phyloP scores from a whole-genome alignment of 2,329 filamentous ascomycete species.

The Mycogone perniciosa region DNA sequence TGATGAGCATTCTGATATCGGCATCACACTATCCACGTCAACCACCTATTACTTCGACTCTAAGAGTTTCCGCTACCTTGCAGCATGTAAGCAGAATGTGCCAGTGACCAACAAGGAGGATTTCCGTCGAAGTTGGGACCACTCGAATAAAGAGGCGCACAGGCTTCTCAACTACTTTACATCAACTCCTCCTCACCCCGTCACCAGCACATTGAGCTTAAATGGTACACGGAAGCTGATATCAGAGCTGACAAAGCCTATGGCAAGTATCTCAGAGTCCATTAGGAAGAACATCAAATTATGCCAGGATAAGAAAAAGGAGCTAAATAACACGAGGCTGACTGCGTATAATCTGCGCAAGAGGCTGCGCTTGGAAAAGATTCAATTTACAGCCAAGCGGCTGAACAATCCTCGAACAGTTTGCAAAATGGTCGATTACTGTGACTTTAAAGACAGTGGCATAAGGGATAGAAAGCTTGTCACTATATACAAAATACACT shows the following conservation, averaged over 20 bases:
- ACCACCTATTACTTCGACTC: conserved; percentile 9
- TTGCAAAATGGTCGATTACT: conserved; percentile 12
- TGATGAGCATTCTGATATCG: background rate
- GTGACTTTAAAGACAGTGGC: conserved; percentile 8
- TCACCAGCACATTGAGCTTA: conserved; percentile 16
- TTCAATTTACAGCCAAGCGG: background rate
- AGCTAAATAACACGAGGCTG: background rate
- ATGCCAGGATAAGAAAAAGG: background rate
- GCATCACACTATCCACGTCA: background rate
- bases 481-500: conserved; percentile 13
- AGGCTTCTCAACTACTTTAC: conserved; percentile 10
- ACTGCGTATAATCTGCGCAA: background rate
- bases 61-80: conserved; percentile 9
- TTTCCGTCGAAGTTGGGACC: conserved; percentile 15
- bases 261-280: conserved; percentile 12
- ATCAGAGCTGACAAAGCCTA: conserved; percentile 12
- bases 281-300: conserved; percentile 13
- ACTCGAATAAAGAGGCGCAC: conserved; percentile 11
- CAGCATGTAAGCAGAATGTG: conserved; percentile 2
- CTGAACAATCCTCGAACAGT: conserved; percentile 3
- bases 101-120: background rate
- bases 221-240: conserved; percentile 13
- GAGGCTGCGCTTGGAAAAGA: conserved; percentile 3
- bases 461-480: background rate
- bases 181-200: conserved; percentile 13